Base-by-base conservation (phyloP, 2,329 filamentous ascomycete species). In the Stachybotrys chartarum region DNA sequence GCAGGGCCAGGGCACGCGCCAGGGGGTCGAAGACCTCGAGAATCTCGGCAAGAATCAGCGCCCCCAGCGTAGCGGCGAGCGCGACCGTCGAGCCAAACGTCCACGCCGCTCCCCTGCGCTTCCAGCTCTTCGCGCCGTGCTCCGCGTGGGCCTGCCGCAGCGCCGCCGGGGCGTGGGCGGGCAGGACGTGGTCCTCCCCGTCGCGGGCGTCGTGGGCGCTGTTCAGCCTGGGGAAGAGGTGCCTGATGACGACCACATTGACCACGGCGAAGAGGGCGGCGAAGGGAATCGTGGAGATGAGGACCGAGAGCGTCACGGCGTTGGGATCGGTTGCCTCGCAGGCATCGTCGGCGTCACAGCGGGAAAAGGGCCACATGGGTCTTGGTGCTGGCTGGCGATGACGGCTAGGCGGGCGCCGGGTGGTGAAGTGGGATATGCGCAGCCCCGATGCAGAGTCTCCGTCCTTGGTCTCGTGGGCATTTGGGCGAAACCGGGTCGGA, bases 21-120 rank as follows among this genome's bases (percentile, higher is more conserved):
- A 77, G 75, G 7, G 84, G 79, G 59, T 86, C 81, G n/a, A 90
- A 79, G 6, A 87, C 78, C 64, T 90, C 89, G 30, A 88, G 85
- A 48, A 96, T 90, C 71, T 96, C 91, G 63, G 89, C 91, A 8
- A 96, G 79, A 50, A 96, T 88, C 61, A 96, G 74, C 70, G 92
- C 86, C 3, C 85, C 90, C 50, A 96, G 76, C 1, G 93, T 88
- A 44, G 87, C 81, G 6, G 90, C 87, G 8, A 95, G 78, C 1
- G 84, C 90, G 42, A 94, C 82, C 10, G 89, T 95, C 1, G 84
- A 80, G 7, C 88, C 85, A 69, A 95, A 95, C 1, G 88, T 84
- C 56, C 80, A 72, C 14, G 84, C 85, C 2, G 84, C 80, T 12
- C 80, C 67, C 30, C 77, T 73, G 46, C 80, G 72, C 51, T 78